These are phyloP conservation scores for Clarireedia paspali DNA, from an alignment of 2,329 filamentous ascomycete genomes.

Conservation along the genomic window DNA sequence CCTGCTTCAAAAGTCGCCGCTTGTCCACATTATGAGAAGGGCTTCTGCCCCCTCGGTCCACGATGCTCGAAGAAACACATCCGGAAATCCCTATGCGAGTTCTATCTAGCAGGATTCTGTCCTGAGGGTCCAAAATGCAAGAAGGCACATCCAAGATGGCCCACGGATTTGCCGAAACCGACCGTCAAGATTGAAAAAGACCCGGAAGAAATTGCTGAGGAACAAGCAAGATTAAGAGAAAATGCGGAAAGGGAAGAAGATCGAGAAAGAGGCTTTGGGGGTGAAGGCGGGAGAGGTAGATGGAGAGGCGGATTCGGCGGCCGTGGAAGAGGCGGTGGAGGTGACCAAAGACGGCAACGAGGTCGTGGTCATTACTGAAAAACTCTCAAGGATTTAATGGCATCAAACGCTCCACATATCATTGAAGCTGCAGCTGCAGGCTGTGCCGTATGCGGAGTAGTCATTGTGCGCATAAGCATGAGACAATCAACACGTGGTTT, in stretches of 20 bases:
- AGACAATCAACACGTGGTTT: neutral
- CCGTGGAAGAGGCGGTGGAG: conserved; percentile 22
- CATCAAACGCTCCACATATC: neutral
- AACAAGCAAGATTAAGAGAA: conserved; percentile 48
- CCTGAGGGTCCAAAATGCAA: conserved; percentile 73
- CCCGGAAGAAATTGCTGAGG: conserved; percentile 45
- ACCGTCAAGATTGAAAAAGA: conserved; percentile 60
- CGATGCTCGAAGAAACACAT: conserved; percentile 85
- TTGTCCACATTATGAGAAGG: conserved; percentile 87
- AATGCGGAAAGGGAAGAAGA: conserved; percentile 45
- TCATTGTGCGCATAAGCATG: neutral
- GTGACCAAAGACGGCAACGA: conserved; percentile 8
- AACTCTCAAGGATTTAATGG: neutral
- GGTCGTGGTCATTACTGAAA: conserved; percentile 11
- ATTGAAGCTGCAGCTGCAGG: neutral
- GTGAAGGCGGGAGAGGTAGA: conserved; percentile 23
- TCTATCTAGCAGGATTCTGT: conserved; percentile 91
- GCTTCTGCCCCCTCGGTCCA: conserved; percentile 88
- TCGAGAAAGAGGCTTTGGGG: conserved; percentile 27
- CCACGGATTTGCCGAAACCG: conserved; percentile 64
- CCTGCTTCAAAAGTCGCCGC: conserved; percentile 70
- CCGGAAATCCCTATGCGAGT: conserved; percentile 69
- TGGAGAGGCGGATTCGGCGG: conserved; percentile 18
- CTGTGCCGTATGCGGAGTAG: neutral
- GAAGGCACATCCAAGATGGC: conserved; percentile 75